phyloP scores from a whole-genome alignment of 352 stramenopile species.

The Pythium volutum region DNA sequence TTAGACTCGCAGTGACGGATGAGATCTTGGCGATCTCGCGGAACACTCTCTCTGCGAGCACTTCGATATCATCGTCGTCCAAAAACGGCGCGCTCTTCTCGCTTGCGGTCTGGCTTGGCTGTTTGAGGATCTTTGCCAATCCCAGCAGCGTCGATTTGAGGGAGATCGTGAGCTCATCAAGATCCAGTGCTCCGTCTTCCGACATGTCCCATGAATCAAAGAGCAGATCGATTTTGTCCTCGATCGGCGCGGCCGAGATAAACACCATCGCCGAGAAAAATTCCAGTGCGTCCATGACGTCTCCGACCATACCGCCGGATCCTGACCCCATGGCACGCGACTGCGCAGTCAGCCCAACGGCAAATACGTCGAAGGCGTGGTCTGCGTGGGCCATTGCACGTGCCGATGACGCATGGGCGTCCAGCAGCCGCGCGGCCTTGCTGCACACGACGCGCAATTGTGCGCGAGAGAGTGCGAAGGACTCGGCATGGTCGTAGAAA shows the following conservation, averaged over 20 bases:
- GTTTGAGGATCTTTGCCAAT: conserved; percentile 62
- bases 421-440: conserved; percentile 36
- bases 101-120: neutral
- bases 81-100: conserved; percentile 21
- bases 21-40: conserved; percentile 55
- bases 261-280: conserved; percentile 76
- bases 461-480: conserved; percentile 58
- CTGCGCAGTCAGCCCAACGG: neutral
- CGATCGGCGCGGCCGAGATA: conserved; percentile 46
- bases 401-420: conserved; percentile 39
- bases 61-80: conserved; percentile 66
- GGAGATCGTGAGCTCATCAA: conserved; percentile 86
- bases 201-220: conserved; percentile 90
- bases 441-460: conserved; percentile 68
- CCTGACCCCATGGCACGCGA: neutral
- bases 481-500: conserved; percentile 78
- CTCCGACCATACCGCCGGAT: neutral
- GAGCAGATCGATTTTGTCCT: conserved; percentile 81
- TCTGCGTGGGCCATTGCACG: conserved; percentile 46
- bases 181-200: conserved; percentile 66
- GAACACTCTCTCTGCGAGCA: conserved; percentile 60
- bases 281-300: conserved; percentile 70
- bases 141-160: conserved; percentile 80
- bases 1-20: conserved; percentile 21
- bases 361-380: conserved; percentile 56